These are phyloP conservation scores for Ogataea polymorpha DNA, from an alignment of 805 yeast genomes.

Conservation along the genomic window DNA sequence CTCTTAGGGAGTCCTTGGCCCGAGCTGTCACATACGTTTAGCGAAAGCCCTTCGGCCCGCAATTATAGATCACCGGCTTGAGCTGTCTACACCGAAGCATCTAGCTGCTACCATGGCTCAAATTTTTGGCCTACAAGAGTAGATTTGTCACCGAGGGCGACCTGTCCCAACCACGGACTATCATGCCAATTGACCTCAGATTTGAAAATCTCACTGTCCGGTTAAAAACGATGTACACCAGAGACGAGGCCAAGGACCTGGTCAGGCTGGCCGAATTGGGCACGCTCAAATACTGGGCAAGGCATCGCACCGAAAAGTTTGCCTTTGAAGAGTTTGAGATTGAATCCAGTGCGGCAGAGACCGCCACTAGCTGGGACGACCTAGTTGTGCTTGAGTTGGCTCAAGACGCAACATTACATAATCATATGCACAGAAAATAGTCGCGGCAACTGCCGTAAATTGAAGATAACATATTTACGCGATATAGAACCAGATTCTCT, in stretches of 20 bases:
- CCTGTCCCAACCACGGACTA: too few relatives aligned
- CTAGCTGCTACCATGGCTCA: too few relatives aligned
- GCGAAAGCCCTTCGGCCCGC: neutral
- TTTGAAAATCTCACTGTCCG: neutral
- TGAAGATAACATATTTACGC: conserved; percentile 14
- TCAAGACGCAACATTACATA: too few relatives aligned
- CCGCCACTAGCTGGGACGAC: neutral
- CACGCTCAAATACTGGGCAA: neutral
- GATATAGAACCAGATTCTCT: conserved; percentile 51
- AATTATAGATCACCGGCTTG: neutral
- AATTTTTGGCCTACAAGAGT: too few relatives aligned
- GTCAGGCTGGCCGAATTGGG: conserved; percentile 5
- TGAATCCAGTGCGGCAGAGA: neutral
- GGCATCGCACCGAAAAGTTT: neutral
- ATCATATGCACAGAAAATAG: too few relatives aligned
- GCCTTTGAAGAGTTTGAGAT: neutral
- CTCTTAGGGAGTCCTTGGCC: neutral
- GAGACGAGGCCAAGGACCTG: conserved; percentile 4
- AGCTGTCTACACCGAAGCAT: neutral
- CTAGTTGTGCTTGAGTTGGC: neutral
- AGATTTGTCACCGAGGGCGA: too few relatives aligned
- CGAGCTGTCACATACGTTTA: neutral
- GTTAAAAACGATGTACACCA: conserved; percentile 8
- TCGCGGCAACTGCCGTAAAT: too few relatives aligned
- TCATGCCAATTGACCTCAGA: too few relatives aligned